phyloP scores from a whole-genome alignment of 306 rosid genomes.

The Prunus kanzakura region DNA sequence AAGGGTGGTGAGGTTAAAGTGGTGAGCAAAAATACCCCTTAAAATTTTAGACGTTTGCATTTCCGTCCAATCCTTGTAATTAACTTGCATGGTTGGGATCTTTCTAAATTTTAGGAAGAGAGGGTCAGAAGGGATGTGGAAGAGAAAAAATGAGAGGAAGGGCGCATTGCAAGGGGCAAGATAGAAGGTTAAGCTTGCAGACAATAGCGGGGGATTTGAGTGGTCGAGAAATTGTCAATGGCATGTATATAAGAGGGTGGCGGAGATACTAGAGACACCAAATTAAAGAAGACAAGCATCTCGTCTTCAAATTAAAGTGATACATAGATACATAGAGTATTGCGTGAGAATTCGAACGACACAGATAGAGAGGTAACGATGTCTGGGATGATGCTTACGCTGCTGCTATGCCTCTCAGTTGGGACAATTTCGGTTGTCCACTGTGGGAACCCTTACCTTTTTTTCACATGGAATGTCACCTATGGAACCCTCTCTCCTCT shows the following conservation, averaged over 20 bases:
- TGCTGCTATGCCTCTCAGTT: conserved; percentile 37
- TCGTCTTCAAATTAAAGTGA: background rate
- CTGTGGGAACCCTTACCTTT: conserved; percentile 69
- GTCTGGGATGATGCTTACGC: conserved; percentile 2
- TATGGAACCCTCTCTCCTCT: conserved; percentile 75
- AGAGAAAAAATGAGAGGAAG: conserved; percentile 5
- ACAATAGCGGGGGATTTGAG: conserved; percentile 19
- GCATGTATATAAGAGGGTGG: conserved; percentile 1
- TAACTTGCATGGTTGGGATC: too few relatives aligned
- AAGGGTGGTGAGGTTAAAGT: too few relatives aligned
- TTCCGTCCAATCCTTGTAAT: too few relatives aligned
- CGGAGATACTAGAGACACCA: background rate
- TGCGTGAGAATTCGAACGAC: too few relatives aligned
- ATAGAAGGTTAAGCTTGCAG: background rate
- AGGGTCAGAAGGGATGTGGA: conserved; percentile 3
- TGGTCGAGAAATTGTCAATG: conserved; percentile 13
- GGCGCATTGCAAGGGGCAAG: conserved; percentile 31
- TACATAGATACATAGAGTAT: background rate
- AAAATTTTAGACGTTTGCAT: too few relatives aligned
- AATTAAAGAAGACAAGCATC: background rate
- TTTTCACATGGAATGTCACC: conserved; percentile 67
- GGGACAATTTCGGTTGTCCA: conserved; percentile 21
- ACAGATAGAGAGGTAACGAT: background rate
- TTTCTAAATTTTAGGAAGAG: background rate
- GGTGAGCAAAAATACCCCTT: too few relatives aligned